Conservation (phyloP, 129 eudicot genomes). For the Erigeron canadensis region DNA sequence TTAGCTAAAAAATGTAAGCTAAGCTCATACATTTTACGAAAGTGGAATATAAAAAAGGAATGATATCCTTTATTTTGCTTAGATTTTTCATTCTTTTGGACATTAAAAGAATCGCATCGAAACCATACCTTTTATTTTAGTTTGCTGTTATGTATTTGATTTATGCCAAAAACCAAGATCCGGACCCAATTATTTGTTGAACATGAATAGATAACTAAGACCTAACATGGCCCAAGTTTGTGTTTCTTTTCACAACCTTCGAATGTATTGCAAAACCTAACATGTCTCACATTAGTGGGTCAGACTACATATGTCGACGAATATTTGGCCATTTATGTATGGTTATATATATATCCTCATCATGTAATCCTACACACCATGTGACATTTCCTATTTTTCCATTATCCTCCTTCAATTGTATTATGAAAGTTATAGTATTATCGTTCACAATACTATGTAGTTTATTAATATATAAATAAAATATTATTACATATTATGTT, state of each 20-base stretch:
- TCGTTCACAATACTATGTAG: too few species aligned
- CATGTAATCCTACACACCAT: slow-evolving; percentile 15
- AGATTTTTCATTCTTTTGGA: too few species aligned
- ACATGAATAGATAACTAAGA: slow-evolving; percentile 12
- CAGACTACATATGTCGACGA: slow-evolving; percentile 2
- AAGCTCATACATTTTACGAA: too few species aligned
- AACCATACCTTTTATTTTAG: too few species aligned
- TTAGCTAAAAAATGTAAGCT: too few species aligned
- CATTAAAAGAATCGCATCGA: too few species aligned
- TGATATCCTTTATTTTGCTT: too few species aligned
- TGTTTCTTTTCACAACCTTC: not conserved
- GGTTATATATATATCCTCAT: not conserved
- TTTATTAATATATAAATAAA: not conserved
- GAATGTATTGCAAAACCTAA: slow-evolving; percentile 16
- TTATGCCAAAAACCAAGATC: too few species aligned
- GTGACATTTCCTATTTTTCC: slow-evolving; percentile 21
- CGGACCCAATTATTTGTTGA: not conserved
- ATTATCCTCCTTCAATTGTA: not conserved
- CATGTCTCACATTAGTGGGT: slow-evolving; percentile 15
- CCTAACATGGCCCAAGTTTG: slow-evolving; percentile 21
- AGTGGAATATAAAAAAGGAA: too few species aligned
- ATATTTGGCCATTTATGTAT: not conserved
- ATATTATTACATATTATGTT: too few species aligned
- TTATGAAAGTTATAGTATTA: not conserved
- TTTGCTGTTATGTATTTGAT: too few species aligned